Evolutionary conservation across 2,329 filamentous ascomycete genomes (phyloP), one percentile per base, ranked within the genome.

Genomic region (Colletotrichum sansevieriae): DNA sequence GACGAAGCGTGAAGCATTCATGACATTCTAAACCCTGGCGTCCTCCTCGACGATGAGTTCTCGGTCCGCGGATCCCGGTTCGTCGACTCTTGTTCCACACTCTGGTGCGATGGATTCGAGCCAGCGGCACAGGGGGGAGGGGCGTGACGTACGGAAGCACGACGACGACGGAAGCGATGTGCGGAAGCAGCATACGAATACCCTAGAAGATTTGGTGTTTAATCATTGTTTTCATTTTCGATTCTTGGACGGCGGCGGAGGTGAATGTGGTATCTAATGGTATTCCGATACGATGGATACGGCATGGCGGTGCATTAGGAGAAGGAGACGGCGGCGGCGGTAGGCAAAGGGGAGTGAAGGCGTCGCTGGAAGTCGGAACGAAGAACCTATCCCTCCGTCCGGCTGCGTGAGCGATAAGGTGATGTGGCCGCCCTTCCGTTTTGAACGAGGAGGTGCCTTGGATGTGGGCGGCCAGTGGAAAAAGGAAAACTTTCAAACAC

Each of bases 161-260:
- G 58, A 46, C 58, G 64, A 51, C 43, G 49, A 57, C n/a, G 15
- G 46, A 57, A 37, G 39, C 25, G 33, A 35, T 47, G 29, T 44
- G 22, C 37, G 59, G 65, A 55, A 65, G 62, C 65, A 55, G 65
- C 55, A 68, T 65, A 65, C 65, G 65, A 56, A 68, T 68, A 68
- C 65, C 65, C 65, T 60, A 60, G 55, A 65, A 61, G 46, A 52
- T n/a, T 29, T 29, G 1, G 6, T 29, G 8, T 29, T 29, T 15
- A 15, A 22, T 43, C 13, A 22, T 55, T 22, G 37, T 37, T 55
- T 52, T 1, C 20, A 20, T 4, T 39, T 68, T 68, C 62, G 54
- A 60, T 60, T 65, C 65, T 65, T 44, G 65, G 35, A 25, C 43
- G 54, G 18, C 18, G 22, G 29, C 11, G 43, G 44, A 18, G 51